A percentile compares a stretch with the other conserved stretches of the same genome.
Conservation (phyloP, 2,329 filamentous ascomycete genomes). For the Metarhizium rileyi region DNA sequence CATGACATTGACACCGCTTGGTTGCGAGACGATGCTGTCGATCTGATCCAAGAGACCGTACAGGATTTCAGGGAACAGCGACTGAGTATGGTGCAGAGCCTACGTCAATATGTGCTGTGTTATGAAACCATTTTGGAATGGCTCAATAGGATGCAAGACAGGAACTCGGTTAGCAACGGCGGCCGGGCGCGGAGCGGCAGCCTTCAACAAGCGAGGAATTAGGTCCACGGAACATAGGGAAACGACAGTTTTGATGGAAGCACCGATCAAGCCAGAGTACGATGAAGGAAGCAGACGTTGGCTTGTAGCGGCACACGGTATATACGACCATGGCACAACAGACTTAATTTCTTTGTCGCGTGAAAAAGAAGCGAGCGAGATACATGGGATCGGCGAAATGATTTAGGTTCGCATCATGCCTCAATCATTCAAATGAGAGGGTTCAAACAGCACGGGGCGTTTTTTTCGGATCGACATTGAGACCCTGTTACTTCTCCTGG, state of each 20-base stretch:
- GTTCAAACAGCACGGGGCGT: not conserved
- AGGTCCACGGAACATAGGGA: not conserved
- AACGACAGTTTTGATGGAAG: not conserved
- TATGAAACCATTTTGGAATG: conserved; percentile 94
- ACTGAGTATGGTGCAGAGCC: conserved; percentile 91
- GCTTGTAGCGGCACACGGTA: not conserved
- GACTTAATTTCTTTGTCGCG: not conserved
- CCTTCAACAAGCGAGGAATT: conserved; percentile 16
- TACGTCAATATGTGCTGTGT: conserved; percentile 89
- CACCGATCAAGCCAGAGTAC: not conserved
- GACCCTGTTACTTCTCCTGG: not conserved
- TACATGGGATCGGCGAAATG: not conserved
- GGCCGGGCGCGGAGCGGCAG: conserved; percentile 22
- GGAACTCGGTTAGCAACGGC: conserved; percentile 10
- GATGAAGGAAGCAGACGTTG: not conserved
- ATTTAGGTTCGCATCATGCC: not conserved
- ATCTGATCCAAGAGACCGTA: conserved; percentile 79
- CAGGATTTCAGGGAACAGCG: conserved; percentile 83
- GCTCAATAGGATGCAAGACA: conserved; percentile 45
- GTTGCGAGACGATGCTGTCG: conserved; percentile 60
- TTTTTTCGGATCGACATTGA: not conserved
- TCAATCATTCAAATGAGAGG: not conserved
- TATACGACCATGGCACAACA: not conserved
- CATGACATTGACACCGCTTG: conserved; percentile 43
- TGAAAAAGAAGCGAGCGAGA: not conserved